Evolutionary conservation across 2,329 filamentous ascomycete species (phyloP).

Genomic region (Penicillium sp.): DNA sequence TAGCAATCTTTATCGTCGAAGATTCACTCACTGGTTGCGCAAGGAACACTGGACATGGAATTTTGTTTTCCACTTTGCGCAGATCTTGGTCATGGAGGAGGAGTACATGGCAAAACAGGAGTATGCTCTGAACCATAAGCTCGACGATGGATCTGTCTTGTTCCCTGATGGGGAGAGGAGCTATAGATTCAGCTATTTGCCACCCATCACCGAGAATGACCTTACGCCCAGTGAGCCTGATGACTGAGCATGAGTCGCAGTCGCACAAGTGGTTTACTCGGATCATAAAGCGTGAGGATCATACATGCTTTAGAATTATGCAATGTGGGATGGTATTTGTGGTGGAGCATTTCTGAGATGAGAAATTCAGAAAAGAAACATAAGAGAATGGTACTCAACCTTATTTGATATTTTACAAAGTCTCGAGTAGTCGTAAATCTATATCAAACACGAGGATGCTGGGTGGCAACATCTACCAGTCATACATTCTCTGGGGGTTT

Average conservation of each 20-base stretch:
- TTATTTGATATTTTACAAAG: no score
- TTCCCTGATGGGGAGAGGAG: conserved; percentile 16
- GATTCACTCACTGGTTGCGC: conserved; percentile 15
- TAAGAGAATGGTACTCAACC: no score
- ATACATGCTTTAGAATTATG: no score
- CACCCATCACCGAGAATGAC: conserved; percentile 20
- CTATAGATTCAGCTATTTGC: conserved; percentile 7
- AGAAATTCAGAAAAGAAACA: no score
- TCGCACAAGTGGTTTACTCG: not conserved
- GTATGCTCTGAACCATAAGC: conserved; percentile 14
- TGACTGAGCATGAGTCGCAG: not conserved
- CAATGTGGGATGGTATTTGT: no score
- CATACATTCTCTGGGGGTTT: conserved; percentile 25
- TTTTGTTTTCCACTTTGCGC: not conserved
- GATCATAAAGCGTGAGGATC: no score
- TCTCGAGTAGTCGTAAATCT: no score
- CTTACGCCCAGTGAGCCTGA: conserved; percentile 11
- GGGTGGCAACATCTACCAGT: conserved; percentile 9
- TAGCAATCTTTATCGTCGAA: conserved; percentile 14
- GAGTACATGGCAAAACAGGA: conserved; percentile 19
- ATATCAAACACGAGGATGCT: no score
- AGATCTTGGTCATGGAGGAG: conserved; percentile 15
- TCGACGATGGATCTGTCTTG: conserved; percentile 14
- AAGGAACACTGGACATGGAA: conserved; percentile 17
- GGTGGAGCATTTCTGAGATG: no score